phyloP scores from a whole-genome alignment of 495 filamentous ascomycete genomes.

The Niebla homalea region DNA sequence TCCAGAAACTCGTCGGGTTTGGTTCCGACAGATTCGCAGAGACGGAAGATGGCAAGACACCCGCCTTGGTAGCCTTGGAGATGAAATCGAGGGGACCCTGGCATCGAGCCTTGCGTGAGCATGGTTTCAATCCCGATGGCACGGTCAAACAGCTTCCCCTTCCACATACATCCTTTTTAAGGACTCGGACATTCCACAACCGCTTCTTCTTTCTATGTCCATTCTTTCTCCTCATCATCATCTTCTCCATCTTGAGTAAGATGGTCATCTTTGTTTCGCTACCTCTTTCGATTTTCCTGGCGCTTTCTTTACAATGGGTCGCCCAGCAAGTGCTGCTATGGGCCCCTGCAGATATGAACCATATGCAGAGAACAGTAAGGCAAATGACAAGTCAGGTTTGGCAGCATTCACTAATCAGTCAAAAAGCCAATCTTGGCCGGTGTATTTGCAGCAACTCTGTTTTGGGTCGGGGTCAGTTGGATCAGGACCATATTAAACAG shows the following conservation, averaged over 20 bases:
- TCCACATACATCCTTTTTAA: slow-evolving; percentile 40
- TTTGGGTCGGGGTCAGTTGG: slow-evolving; percentile 71
- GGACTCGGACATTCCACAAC: slow-evolving; percentile 64
- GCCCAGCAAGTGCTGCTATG: slow-evolving; percentile 64
- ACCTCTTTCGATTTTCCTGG: slow-evolving; percentile 50
- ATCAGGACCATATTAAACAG: slow-evolving; percentile 56
- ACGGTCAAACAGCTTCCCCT: slow-evolving; percentile 45
- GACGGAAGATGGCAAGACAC: slow-evolving; percentile 78
- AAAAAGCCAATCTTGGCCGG: slow-evolving; percentile 75
- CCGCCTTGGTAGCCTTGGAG: slow-evolving; percentile 68
- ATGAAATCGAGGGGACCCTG: slow-evolving; percentile 76
- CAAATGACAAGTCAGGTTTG: not conserved
- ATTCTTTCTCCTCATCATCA: slow-evolving; percentile 55
- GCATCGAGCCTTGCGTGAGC: slow-evolving; percentile 72
- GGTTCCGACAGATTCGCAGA: slow-evolving; percentile 82
- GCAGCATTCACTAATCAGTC: slow-evolving; percentile 7
- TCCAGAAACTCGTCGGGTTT: slow-evolving; percentile 86
- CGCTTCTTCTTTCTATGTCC: slow-evolving; percentile 91
- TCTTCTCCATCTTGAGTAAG: slow-evolving; percentile 57
- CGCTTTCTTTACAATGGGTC: slow-evolving; percentile 64
- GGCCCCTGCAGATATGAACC: slow-evolving; percentile 72
- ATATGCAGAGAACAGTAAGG: slow-evolving; percentile 74
- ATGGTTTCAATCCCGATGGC: slow-evolving; percentile 69
- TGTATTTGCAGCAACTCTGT: slow-evolving; percentile 78
- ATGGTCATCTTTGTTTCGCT: slow-evolving; percentile 62